These are phyloP conservation scores for Hygrophorus pudorinus DNA, from an alignment of 768 basidiomycete genomes.

Conservation along the genomic window DNA sequence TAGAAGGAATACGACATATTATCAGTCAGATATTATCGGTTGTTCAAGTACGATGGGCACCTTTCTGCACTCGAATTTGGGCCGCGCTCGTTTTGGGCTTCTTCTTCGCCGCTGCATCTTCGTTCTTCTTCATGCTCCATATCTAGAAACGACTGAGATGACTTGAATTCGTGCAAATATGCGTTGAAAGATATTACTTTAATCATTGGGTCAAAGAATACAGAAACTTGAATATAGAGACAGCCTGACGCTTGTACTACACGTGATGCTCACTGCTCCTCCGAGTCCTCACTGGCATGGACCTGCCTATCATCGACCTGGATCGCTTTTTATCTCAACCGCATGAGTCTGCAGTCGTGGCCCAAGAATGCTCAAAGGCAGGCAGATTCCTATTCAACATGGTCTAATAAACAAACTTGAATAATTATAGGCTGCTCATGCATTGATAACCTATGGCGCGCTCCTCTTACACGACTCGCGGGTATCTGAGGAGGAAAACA, in stretches of 20 bases:
- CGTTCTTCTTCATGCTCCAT: slow-evolving; percentile 99
- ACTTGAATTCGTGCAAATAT: slow-evolving; percentile 1
- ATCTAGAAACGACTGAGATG: slow-evolving; percentile 47
- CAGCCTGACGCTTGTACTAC: background rate
- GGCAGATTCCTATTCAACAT: slow-evolving; percentile 5
- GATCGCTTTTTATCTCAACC: slow-evolving; percentile 53
- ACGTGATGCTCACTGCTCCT: slow-evolving; percentile 1
- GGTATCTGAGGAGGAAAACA: slow-evolving; percentile 75
- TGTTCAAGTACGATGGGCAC: slow-evolving; percentile 28
- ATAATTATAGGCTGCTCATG: slow-evolving; percentile 56
- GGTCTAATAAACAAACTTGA: slow-evolving; percentile 1
- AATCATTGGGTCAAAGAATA: slow-evolving; percentile 27
- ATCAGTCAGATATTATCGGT: slow-evolving; percentile 1
- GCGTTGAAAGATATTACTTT: slow-evolving; percentile 23
- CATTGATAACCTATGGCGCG: slow-evolving; percentile 78
- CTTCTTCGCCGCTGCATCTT: slow-evolving; percentile 95
- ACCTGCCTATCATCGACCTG: slow-evolving; percentile 69
- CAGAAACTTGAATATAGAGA: background rate
- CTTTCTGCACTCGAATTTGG: slow-evolving; percentile 99
- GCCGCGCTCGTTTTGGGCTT: slow-evolving; percentile 98
- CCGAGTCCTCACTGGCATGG: slow-evolving; percentile 21
- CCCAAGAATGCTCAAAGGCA: slow-evolving; percentile 61
- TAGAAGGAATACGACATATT: slow-evolving; percentile 3
- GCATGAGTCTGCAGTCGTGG: slow-evolving; percentile 34
- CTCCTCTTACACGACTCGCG: slow-evolving; percentile 79